Percentiles rank a stretch among this genome's conserved stretches.
Conservation (phyloP, 805 yeast species). For the Isabelozyma heimii region DNA sequence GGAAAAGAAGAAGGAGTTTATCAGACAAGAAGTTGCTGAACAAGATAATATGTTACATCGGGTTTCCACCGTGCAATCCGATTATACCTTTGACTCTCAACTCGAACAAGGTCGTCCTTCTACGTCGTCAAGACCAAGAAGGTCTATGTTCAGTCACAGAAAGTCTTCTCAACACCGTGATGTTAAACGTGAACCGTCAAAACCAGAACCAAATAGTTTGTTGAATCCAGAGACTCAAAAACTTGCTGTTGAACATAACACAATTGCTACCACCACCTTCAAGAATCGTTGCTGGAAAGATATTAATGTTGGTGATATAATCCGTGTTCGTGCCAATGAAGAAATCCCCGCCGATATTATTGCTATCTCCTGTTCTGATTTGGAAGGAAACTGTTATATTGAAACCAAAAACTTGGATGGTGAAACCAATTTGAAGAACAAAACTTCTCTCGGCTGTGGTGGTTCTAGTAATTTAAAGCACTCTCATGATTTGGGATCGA, state of each 20-base stretch:
- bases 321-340: constrained; percentile 68
- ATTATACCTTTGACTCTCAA: constrained; percentile 14
- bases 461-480: constrained; percentile 44
- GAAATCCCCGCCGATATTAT: constrained; percentile 78
- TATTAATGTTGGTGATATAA: constrained; percentile 69
- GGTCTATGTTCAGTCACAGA: constrained; percentile 4
- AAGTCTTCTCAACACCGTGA: not conserved
- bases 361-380: constrained; percentile 62
- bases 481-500: constrained; percentile 56
- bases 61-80: constrained; percentile 37
- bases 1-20: constrained; percentile 19
- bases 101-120: not conserved
- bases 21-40: constrained; percentile 20
- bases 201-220: constrained; percentile 15
- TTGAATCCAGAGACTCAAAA: constrained; percentile 15
- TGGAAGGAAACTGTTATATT: constrained; percentile 68
- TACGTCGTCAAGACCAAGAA: constrained; percentile 2
- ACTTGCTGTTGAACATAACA: not conserved
- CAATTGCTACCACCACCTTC: constrained; percentile 24
- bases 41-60: constrained; percentile 30
- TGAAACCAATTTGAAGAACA: constrained; percentile 70
- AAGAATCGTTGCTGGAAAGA: constrained; percentile 63
- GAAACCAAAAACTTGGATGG: constrained; percentile 86
- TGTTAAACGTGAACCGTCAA: constrained; percentile 2
- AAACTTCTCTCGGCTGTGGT: constrained; percentile 54